A percentile compares a stretch with the other conserved stretches of the same genome.
These are phyloP conservation scores for Colletotrichum tanaceti DNA, from an alignment of 2,329 filamentous ascomycete genomes.

Conservation along the genomic window DNA sequence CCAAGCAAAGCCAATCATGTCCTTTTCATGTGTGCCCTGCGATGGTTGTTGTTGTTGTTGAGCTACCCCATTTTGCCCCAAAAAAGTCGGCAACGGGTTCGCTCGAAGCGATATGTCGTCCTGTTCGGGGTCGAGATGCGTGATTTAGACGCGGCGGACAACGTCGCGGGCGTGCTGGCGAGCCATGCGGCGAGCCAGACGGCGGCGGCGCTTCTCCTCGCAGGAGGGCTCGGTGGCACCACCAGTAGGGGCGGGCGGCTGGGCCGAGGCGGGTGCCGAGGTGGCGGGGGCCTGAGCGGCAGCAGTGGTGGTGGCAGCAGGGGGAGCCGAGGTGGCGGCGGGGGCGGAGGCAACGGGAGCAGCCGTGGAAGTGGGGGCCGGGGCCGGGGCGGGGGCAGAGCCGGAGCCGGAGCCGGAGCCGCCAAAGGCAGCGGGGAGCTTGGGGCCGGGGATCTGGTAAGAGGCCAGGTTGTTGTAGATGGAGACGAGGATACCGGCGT, in stretches of 20 bases:
- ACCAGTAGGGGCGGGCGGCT: conserved; percentile 10
- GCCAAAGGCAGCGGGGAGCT: conserved; percentile 27
- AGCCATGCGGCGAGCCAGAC: conserved; percentile 37
- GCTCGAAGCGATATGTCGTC: background rate
- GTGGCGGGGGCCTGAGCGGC: conserved; percentile 36
- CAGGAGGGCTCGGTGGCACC: conserved; percentile 22
- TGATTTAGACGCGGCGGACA: conserved; percentile 23
- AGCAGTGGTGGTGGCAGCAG: conserved; percentile 41
- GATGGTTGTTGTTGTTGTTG: background rate
- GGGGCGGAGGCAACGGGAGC: conserved; percentile 44
- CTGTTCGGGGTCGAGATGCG: too few species aligned
- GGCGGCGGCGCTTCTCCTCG: conserved; percentile 39
- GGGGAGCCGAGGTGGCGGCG: conserved; percentile 41
- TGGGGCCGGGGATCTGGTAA: conserved; percentile 51
- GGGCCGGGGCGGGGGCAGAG: conserved; percentile 39
- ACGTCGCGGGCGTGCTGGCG: conserved; percentile 41
- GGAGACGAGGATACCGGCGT: conserved; percentile 52
- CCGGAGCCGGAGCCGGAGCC: conserved; percentile 41
- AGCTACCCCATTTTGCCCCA: background rate
- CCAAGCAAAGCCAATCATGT: conserved; percentile 31
- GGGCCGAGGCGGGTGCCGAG: conserved; percentile 8
- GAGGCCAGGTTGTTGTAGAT: conserved; percentile 47
- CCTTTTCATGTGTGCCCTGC: conserved; percentile 24
- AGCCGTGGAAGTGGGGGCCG: conserved; percentile 44
- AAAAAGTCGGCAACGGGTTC: background rate